phyloP scores from a whole-genome alignment of 345 rosid genomes.

The Abelmoschus esculentus region DNA sequence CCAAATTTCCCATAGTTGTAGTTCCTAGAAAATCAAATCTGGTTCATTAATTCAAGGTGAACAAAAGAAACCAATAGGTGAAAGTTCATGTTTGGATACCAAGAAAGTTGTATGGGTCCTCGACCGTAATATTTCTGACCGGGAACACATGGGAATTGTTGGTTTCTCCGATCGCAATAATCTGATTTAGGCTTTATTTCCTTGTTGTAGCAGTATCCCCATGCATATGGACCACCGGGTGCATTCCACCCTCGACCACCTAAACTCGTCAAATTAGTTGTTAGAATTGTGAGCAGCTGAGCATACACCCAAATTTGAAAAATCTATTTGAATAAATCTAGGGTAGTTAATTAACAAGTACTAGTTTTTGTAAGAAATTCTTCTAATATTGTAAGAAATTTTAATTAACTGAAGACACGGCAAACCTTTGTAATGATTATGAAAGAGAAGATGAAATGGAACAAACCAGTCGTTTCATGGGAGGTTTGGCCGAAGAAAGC shows the following conservation, averaged over 20 bases:
- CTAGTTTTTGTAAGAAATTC: no score
- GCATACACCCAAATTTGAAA: neutral
- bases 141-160: constrained; percentile 44
- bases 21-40: constrained; percentile 30
- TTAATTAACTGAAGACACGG: no score
- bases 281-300: neutral
- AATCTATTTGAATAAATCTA: no score
- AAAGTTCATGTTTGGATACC: constrained; percentile 16
- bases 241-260: constrained; percentile 46
- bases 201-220: constrained; percentile 49
- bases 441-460: neutral
- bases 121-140: constrained; percentile 53
- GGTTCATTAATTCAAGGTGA: neutral
- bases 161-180: constrained; percentile 30
- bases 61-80: neutral
- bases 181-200: constrained; percentile 37
- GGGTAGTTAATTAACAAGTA: no score
- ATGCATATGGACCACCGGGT: constrained; percentile 52
- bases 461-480: constrained; percentile 47
- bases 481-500: constrained; percentile 66
- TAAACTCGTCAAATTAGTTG: neutral
- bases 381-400: no score
- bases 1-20: constrained; percentile 60
- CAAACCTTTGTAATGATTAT: no score
- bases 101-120: constrained; percentile 62